Percentiles rank a stretch among this genome's conserved stretches.
These are phyloP conservation scores for Bigelowiella natans DNA, from an alignment of 78 protist genomes.

Conservation along the genomic window DNA sequence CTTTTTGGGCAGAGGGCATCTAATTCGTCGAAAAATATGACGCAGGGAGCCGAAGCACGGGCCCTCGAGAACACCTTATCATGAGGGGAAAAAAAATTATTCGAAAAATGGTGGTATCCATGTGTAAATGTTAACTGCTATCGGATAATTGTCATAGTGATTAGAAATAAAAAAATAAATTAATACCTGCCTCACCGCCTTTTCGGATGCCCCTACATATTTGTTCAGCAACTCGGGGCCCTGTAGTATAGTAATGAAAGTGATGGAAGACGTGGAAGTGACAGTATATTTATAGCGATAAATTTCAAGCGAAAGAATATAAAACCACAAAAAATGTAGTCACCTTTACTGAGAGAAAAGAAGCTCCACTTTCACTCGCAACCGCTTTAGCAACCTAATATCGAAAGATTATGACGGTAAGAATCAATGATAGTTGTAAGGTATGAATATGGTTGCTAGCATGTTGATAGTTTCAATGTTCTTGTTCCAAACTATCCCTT, in stretches of 20 bases:
- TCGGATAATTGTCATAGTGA: too few relatives aligned
- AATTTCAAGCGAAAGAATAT: too few relatives aligned
- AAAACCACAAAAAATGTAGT: background rate
- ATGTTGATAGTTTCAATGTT: too few relatives aligned
- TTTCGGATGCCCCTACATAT: conserved; percentile 97
- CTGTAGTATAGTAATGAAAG: too few relatives aligned
- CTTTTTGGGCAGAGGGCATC: conserved; percentile 89
- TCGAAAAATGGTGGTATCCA: too few relatives aligned
- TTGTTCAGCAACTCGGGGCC: conserved; percentile 98
- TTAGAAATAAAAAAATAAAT: too few relatives aligned
- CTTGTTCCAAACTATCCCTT: too few relatives aligned
- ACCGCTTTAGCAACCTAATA: conserved; percentile 77
- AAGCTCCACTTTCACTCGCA: conserved; percentile 52
- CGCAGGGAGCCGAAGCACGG: conserved; percentile 11
- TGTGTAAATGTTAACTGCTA: too few relatives aligned
- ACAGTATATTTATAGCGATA: too few relatives aligned
- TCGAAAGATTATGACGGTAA: too few relatives aligned
- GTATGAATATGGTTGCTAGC: too few relatives aligned
- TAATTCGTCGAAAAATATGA: conserved; percentile 97
- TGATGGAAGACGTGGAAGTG: background rate
- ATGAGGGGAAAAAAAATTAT: background rate
- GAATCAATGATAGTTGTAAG: too few relatives aligned
- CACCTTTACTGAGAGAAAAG: conserved; percentile 80
- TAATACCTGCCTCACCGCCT: conserved; percentile 89
- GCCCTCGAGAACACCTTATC: background rate